Evolutionary conservation across 2,329 filamentous ascomycete genomes (phyloP).

Genomic region (Fusarium siculi): DNA sequence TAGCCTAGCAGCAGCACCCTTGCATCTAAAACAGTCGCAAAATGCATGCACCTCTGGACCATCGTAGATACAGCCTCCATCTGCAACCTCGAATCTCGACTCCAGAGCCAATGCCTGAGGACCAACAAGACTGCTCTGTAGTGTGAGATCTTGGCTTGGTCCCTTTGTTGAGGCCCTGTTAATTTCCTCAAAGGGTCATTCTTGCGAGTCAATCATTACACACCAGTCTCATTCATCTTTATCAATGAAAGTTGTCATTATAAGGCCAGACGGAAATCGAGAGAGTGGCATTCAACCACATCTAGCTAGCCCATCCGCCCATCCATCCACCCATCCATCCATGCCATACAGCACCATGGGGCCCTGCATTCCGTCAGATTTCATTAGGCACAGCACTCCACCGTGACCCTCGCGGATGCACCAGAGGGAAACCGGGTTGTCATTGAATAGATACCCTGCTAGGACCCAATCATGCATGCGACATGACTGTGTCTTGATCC

Average conservation of each 20-base stretch:
- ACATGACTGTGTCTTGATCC: background rate
- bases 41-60: background rate
- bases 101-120: background rate
- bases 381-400: background rate
- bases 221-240: background rate
- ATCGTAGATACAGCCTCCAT: background rate
- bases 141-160: background rate
- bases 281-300: background rate
- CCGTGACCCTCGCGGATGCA: background rate
- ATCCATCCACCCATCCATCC: background rate
- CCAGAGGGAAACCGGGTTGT: background rate
- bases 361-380: conserved; percentile 3
- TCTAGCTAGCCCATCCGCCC: background rate
- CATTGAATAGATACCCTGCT: background rate
- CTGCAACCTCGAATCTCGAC: background rate
- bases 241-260: background rate
- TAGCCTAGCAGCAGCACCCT: background rate
- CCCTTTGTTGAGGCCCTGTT: background rate
- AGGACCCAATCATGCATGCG: background rate
- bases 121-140: background rate
- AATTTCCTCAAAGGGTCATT: conserved; percentile 2
- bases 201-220: conserved; percentile 18
- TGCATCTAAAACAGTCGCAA: background rate
- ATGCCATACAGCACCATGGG: background rate
- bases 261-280: background rate